Conservation (phyloP, 805 yeast species). For the Saturnispora dispora region DNA sequence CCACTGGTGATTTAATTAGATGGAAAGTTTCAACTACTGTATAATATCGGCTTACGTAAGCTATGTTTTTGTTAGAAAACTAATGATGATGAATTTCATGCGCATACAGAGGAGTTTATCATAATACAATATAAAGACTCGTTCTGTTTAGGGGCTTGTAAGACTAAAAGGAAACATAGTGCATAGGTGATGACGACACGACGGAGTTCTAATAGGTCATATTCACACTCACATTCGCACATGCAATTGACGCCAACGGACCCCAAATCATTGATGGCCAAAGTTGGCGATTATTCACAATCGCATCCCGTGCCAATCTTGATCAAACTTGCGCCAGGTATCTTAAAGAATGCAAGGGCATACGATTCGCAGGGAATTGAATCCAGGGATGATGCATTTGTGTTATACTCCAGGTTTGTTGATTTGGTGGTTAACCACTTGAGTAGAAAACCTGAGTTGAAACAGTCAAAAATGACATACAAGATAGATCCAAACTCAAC, state of each 20-base stretch:
- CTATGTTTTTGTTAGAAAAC: neutral
- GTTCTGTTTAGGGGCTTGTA: neutral
- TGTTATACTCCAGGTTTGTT: slow-evolving; percentile 48
- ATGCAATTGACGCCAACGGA: slow-evolving; percentile 15
- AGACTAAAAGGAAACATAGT: neutral
- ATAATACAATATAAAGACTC: neutral
- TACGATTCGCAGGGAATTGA: slow-evolving; percentile 31
- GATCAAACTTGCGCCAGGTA: slow-evolving; percentile 43
- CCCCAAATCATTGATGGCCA: slow-evolving; percentile 31
- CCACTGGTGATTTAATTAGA: slow-evolving; percentile 31
- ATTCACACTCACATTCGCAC: slow-evolving; percentile 1
- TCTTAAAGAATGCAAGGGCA: slow-evolving; percentile 38
- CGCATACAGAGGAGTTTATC: neutral
- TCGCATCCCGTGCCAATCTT: slow-evolving; percentile 44
- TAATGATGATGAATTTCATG: neutral
- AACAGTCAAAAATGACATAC: slow-evolving; percentile 17
- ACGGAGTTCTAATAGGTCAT: neutral
- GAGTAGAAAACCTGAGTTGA: slow-evolving; percentile 37
- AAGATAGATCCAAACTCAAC: slow-evolving; percentile 16
- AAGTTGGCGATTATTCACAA: slow-evolving; percentile 44
- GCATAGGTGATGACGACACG: neutral
- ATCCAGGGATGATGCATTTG: slow-evolving; percentile 41
- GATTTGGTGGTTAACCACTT: slow-evolving; percentile 45
- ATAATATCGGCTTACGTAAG: neutral
- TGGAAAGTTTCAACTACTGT: slow-evolving; percentile 24